Percentiles rank a stretch among this genome's conserved stretches.
Conservation (phyloP, 176 grass and related monocot species). For the Puccinellia tenuiflora region DNA sequence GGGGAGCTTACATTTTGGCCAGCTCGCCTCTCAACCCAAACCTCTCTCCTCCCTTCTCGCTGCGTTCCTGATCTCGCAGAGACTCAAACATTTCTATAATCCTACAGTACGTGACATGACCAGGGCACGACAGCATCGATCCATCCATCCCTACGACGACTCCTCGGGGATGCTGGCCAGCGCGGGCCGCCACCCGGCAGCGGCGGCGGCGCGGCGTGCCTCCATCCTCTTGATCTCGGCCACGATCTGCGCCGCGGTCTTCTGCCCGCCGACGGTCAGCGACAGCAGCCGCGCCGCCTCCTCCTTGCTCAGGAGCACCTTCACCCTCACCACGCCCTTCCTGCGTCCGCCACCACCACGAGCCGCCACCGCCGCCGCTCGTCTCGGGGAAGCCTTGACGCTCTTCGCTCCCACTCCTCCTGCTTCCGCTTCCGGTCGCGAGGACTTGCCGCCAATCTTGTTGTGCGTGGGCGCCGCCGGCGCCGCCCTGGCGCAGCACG, state of each 20-base stretch:
- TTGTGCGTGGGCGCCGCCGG: neutral
- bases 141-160: neutral
- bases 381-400: neutral
- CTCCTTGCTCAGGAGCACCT: constrained; percentile 80
- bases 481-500: neutral
- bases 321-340: constrained; percentile 57
- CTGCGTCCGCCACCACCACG: neutral
- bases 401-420: neutral
- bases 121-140: neutral
- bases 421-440: neutral
- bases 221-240: constrained; percentile 68
- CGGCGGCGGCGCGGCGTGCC: constrained; percentile 24
- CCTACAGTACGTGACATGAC: neutral
- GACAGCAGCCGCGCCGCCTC: constrained; percentile 67
- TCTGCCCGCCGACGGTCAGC: constrained; percentile 44
- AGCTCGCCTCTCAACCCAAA: constrained; percentile 48
- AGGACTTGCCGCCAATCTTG: neutral
- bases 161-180: constrained; percentile 81
- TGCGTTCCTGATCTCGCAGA: neutral
- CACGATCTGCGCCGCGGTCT: constrained; percentile 54
- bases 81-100: neutral
- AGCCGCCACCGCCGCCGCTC: neutral
- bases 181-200: constrained; percentile 47
- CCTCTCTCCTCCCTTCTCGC: neutral
- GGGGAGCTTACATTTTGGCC: constrained; percentile 9